Conservation (phyloP, 2,329 filamentous ascomycete genomes). For the Monilinia fructicola region DNA sequence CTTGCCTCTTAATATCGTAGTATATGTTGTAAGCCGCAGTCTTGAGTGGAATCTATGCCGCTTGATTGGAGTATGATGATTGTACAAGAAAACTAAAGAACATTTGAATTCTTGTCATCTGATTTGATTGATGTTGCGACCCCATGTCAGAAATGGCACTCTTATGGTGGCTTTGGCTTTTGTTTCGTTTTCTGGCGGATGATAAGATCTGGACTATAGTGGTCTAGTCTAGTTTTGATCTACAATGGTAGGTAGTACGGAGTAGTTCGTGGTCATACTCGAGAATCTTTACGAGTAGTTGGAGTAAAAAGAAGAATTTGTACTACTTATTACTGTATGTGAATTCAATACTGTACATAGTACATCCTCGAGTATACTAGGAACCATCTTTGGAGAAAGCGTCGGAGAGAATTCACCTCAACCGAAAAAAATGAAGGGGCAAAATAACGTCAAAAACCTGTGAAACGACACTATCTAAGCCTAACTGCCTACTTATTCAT, state of each 20-base stretch:
- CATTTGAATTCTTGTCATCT: background rate
- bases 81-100: background rate
- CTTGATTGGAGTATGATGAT: constrained; percentile 24
- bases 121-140: constrained; percentile 8
- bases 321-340: too few relatives aligned
- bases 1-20: constrained; percentile 11
- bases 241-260: background rate
- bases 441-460: background rate
- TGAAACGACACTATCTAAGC: background rate
- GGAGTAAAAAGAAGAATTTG: background rate
- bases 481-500: background rate
- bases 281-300: background rate
- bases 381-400: background rate
- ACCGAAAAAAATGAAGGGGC: constrained; percentile 14
- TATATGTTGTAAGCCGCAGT: constrained; percentile 36
- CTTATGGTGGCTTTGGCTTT: constrained; percentile 21
- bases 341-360: too few relatives aligned
- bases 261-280: background rate
- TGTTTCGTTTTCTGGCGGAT: background rate
- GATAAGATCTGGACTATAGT: background rate
- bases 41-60: constrained; percentile 35
- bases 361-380: background rate
- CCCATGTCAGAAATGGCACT: constrained; percentile 5
- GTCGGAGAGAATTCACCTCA: background rate
- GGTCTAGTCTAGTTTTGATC: background rate